Percentiles rank a stretch among this genome's conserved stretches.
Evolutionary conservation across 768 basidiomycete genomes (phyloP).

Genomic region (Tricholoma saponaceum): DNA sequence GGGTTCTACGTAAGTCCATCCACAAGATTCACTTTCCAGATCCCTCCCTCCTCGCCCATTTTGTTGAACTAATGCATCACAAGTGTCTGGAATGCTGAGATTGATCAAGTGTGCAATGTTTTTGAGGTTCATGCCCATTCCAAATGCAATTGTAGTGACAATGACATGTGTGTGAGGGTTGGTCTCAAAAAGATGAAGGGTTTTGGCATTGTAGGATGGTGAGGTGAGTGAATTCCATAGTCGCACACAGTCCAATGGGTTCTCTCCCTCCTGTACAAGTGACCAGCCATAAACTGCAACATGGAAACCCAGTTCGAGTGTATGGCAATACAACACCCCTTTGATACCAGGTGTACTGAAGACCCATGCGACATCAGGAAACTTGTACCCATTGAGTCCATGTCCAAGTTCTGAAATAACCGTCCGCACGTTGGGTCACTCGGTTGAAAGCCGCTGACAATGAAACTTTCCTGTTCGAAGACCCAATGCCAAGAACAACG

Average conservation of each 20-base stretch:
- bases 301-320: background rate
- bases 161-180: background rate
- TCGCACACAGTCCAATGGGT: background rate
- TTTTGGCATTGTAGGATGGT: conserved; percentile 2
- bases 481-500: too few relatives aligned
- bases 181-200: background rate
- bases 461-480: conserved; percentile 3
- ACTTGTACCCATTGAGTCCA: background rate
- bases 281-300: conserved; percentile 6
- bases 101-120: conserved; percentile 6
- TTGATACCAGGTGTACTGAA: background rate
- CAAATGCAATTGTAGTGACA: conserved; percentile 6
- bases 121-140: conserved; percentile 4
- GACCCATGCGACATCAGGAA: conserved; percentile 2
- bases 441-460: background rate
- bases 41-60: conserved; percentile 7
- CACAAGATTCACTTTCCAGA: background rate
- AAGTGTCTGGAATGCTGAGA: conserved; percentile 3
- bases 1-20: conserved; percentile 7
- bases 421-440: conserved; percentile 2
- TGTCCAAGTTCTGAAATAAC: background rate
- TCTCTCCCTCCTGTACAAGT: background rate
- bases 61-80: conserved; percentile 5
- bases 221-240: conserved; percentile 8
- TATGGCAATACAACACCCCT: conserved; percentile 1